Percentiles rank a stretch among this genome's conserved stretches.
These are phyloP conservation scores for Hypomontagnella monticulosa DNA, from an alignment of 495 filamentous ascomycete genomes.

Conservation along the genomic window DNA sequence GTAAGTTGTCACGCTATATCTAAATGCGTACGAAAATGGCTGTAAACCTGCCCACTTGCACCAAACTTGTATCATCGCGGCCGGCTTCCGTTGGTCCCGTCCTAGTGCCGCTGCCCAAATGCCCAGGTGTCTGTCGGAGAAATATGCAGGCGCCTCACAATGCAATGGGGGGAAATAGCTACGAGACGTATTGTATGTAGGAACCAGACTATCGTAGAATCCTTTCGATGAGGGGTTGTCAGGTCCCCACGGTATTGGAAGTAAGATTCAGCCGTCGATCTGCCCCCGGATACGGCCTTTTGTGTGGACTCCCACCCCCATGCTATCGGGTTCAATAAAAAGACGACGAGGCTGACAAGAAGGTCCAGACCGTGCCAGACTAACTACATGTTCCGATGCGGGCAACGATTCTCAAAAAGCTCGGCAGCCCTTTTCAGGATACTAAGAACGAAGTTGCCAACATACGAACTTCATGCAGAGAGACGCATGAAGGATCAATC, in stretches of 20 bases:
- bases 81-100: constrained; percentile 15
- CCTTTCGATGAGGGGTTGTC: constrained; percentile 31
- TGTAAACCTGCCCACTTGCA: constrained; percentile 14
- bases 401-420: constrained; percentile 12
- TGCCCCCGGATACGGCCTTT: constrained; percentile 23
- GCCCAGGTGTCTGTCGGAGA: constrained; percentile 27
- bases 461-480: constrained; percentile 25
- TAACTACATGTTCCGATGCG: constrained; percentile 7
- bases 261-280: constrained; percentile 35
- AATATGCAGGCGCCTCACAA: constrained; percentile 35
- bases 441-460: background rate
- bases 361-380: constrained; percentile 31
- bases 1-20: background rate
- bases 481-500: constrained; percentile 37
- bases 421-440: background rate
- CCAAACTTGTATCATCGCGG: constrained; percentile 18
- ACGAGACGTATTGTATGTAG: background rate
- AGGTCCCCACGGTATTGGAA: constrained; percentile 13
- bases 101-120: constrained; percentile 5
- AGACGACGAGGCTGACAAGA: constrained; percentile 24
- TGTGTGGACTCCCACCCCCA: constrained; percentile 28
- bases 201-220: constrained; percentile 12
- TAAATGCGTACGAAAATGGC: constrained; percentile 2
- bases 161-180: constrained; percentile 3
- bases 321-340: constrained; percentile 22